These are phyloP conservation scores for Pichia sp. DNA, from an alignment of 1,139 yeast genomes.

Conservation along the genomic window DNA sequence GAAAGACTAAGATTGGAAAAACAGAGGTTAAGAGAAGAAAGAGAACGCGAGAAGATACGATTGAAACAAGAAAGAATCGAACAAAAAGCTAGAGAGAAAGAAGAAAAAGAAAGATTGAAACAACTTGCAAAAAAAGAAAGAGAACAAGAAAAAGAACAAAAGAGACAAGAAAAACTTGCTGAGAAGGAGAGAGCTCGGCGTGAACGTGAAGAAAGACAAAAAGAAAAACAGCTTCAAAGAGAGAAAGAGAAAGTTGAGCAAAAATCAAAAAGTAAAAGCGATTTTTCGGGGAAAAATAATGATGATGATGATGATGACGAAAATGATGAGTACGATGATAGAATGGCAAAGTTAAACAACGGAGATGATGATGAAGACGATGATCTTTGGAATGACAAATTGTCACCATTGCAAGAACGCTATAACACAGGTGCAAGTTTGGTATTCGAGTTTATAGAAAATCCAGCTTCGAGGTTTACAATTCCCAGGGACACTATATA, in stretches of 20 bases:
- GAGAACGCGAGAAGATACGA: constrained; percentile 32
- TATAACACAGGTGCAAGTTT: constrained; percentile 66
- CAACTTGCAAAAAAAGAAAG: constrained; percentile 22
- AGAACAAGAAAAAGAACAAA: constrained; percentile 32
- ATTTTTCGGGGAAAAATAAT: constrained; percentile 12
- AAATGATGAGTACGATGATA: constrained; percentile 15
- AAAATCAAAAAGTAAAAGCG: constrained; percentile 16
- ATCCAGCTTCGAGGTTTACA: constrained; percentile 66
- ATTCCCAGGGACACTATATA: constrained; percentile 73
- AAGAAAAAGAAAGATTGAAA: constrained; percentile 24
- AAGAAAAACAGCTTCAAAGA: constrained; percentile 4
- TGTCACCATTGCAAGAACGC: constrained; percentile 73
- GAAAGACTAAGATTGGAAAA: constrained; percentile 20
- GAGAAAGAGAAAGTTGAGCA: constrained; percentile 15
- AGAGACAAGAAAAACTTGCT: constrained; percentile 22
- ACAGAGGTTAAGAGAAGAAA: constrained; percentile 28
- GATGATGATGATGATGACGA: constrained; percentile 6
- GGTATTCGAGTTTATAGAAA: constrained; percentile 81
- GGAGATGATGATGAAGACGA: constrained; percentile 23
- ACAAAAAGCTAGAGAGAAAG: constrained; percentile 21
- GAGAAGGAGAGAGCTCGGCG: constrained; percentile 21
- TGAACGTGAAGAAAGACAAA: constrained; percentile 15
- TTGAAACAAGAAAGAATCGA: constrained; percentile 23
- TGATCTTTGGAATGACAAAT: constrained; percentile 42
- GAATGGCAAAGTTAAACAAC: constrained; percentile 17